Evolutionary conservation across 176 grass and related monocot species (phyloP), one percentile per base, ranked within the genome.

Genomic region (Oryza glaberrima): DNA sequence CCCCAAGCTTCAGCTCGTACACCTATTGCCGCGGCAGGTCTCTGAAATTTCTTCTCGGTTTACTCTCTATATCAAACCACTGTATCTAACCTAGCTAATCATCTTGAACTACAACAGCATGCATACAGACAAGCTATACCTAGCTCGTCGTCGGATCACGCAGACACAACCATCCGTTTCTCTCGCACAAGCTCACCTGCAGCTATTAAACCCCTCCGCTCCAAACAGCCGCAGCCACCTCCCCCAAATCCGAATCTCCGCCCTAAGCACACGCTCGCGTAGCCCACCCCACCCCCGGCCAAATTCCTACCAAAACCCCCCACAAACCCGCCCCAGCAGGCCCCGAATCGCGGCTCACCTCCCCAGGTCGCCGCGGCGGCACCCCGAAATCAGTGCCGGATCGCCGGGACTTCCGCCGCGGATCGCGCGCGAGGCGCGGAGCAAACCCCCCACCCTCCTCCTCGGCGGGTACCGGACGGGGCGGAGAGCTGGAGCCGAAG

Each of bases 221-320:
- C 36, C 36, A 72, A 77, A 85, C 32, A 19, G 10, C 22, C 34
- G 34, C 17, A 6, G 44, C 32, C 58, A 16, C 52, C 10, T 28
- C 68, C 56, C 56, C 43, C 46, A 80, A 90, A 90, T 87, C 83
- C 46, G 60, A 90, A 86, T 86, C 88, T 74, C 84, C 45, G 36
- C 11, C 83, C 35, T 68, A 73, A 60, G 6, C 77, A 47, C 77
- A 48, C 77, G 16, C 9, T 49, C 45, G 9, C 13, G 45, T 64
- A 54, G 66, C 78, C 4, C 83, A 68, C 9, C 9, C 47, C 79
- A 41, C 30, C 60, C 28, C 4, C 61, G 43, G 25, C 17, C 25
- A 87, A 84, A 91, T 91, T 76, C 28, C 65, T 13, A 13, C 19
- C 11, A 79, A 69, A 89, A 52, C 32, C 81, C 46, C 46, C 51